phyloP scores from a whole-genome alignment of 345 rosid species.

The Aurinia saxatilis region DNA sequence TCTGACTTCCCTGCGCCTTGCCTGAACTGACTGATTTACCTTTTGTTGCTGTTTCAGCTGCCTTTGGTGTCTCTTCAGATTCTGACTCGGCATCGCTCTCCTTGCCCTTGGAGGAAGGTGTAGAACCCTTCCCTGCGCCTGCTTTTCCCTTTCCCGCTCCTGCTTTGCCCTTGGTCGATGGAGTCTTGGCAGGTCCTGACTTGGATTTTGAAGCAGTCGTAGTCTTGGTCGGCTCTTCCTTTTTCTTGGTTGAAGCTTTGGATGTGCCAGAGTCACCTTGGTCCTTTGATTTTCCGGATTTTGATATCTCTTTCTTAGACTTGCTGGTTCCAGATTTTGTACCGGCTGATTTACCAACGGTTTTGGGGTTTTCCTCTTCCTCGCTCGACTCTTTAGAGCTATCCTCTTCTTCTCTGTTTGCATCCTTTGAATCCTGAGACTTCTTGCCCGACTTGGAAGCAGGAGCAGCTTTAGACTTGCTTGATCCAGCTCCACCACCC shows the following conservation, averaged over 20 bases:
- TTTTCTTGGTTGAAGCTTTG: conserved; percentile 39
- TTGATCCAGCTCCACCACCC: conserved; percentile 53
- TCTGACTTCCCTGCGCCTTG: conserved; percentile 45
- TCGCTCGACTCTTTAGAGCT: conserved; percentile 34
- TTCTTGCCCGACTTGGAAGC: conserved; percentile 30
- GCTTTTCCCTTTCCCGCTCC: conserved; percentile 34
- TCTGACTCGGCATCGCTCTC: conserved; percentile 41
- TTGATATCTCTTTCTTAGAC: conserved; percentile 39
- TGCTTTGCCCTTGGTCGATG: conserved; percentile 36
- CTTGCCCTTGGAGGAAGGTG: conserved; percentile 39
- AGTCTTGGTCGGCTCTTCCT: conserved; percentile 25
- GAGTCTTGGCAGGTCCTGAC: conserved; percentile 33
- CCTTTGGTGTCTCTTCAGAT: conserved; percentile 40
- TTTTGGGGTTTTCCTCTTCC: conserved; percentile 35
- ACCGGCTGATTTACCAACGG: conserved; percentile 30
- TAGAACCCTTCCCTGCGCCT: conserved; percentile 34
- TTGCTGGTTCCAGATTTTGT: conserved; percentile 37
- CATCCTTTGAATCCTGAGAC: conserved; percentile 35
- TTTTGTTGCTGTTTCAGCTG: conserved; percentile 33
- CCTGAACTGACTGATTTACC: conserved; percentile 35
- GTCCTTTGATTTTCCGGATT: conserved; percentile 42
- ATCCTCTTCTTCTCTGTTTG: conserved; percentile 30
- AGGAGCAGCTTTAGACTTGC: conserved; percentile 47
- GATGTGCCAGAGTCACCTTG: conserved; percentile 23
- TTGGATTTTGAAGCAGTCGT: conserved; percentile 34